Conservation (phyloP, 495 filamentous ascomycete species). For the Astrocystis sublimbata region DNA sequence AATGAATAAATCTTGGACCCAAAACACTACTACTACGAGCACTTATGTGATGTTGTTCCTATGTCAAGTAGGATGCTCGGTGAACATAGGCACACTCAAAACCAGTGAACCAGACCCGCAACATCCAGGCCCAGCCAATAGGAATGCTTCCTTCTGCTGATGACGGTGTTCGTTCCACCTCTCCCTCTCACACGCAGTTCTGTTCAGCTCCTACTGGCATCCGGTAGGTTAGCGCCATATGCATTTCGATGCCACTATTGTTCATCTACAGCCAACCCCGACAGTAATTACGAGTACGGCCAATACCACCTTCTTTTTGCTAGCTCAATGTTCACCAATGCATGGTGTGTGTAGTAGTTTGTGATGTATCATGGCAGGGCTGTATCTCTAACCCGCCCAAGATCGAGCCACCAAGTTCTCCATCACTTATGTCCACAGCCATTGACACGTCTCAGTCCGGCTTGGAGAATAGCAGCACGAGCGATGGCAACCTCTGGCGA, state of each 20-base stretch:
- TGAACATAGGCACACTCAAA: not conserved
- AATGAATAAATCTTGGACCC: too few species aligned
- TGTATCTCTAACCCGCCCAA: not conserved
- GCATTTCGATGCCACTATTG: not conserved
- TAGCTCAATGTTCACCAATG: not conserved
- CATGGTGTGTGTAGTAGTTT: not conserved
- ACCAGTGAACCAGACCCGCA: not conserved
- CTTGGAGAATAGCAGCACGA: not conserved
- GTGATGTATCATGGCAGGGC: constrained; percentile 9
- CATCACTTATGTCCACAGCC: not conserved
- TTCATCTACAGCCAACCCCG: not conserved
- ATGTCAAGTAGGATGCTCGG: not conserved
- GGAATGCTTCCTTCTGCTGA: not conserved
- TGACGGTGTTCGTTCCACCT: not conserved
- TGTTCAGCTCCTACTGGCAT: not conserved
- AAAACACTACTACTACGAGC: too few species aligned
- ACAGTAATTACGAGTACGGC: not conserved
- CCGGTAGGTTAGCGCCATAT: not conserved
- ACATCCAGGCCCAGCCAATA: not conserved
- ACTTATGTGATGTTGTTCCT: too few species aligned
- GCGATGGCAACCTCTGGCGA: not conserved
- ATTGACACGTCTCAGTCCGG: not conserved
- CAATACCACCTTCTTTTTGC: not conserved
- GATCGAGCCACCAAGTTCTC: not conserved
- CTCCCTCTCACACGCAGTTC: not conserved